These are phyloP conservation scores for Candida gigantensis DNA, from an alignment of 1,139 yeast species.

Conservation along the genomic window DNA sequence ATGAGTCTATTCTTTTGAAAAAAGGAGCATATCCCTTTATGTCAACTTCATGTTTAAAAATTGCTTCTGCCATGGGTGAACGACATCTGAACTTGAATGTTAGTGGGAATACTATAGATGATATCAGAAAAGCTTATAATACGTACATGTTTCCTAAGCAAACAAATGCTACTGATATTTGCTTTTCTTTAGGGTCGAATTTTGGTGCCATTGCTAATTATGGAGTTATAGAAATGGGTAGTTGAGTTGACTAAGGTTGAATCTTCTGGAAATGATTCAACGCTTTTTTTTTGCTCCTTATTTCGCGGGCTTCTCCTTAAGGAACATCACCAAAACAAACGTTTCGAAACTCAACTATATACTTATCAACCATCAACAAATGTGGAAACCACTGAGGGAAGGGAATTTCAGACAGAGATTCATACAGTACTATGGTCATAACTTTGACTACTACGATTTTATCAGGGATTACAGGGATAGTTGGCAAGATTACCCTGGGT, in stretches of 20 bases:
- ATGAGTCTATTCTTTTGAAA: constrained; percentile 70
- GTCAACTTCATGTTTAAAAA: constrained; percentile 67
- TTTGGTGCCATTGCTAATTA: constrained; percentile 16
- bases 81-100: constrained; percentile 65
- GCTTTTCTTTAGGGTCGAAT: constrained; percentile 25
- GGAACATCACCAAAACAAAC: too few relatives aligned
- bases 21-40: constrained; percentile 40
- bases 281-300: too few relatives aligned
- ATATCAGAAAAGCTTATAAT: too few relatives aligned
- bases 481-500: constrained; percentile 39
- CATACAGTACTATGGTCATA: constrained; percentile 29
- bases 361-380: too few relatives aligned
- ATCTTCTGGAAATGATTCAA: too few relatives aligned
- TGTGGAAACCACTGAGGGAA: constrained; percentile 8
- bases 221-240: too few relatives aligned
- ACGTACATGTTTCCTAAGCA: constrained; percentile 88
- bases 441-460: constrained; percentile 28
- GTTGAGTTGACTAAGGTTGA: too few relatives aligned
- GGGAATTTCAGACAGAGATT: constrained; percentile 7
- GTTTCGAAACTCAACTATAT: too few relatives aligned
- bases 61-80: constrained; percentile 98
- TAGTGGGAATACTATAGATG: too few relatives aligned
- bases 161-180: constrained; percentile 76
- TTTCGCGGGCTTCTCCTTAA: too few relatives aligned
- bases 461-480: constrained; percentile 28